Evolutionary conservation across 2,329 filamentous ascomycete genomes (phyloP).

Genomic region (Amauroascus niger): DNA sequence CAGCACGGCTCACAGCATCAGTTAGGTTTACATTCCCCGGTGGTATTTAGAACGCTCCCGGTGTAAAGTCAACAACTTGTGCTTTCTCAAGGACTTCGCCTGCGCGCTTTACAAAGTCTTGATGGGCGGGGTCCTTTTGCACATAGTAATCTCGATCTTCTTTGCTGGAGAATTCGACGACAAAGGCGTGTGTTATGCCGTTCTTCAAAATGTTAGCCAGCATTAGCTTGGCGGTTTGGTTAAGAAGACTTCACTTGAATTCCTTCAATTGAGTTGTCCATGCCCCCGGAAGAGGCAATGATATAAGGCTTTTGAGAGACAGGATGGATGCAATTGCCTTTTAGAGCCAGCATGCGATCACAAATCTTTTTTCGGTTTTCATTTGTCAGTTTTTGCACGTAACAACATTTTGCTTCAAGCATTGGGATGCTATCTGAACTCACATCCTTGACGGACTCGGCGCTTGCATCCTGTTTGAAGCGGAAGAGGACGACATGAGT

Average conservation of each 20-base stretch:
- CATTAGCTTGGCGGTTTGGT: too few relatives aligned
- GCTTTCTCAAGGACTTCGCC: constrained; percentile 27
- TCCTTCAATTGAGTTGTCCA: constrained; percentile 54
- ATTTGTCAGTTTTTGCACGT: constrained; percentile 24
- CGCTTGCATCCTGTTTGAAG: constrained; percentile 46
- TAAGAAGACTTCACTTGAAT: constrained; percentile 45
- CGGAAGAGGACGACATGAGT: constrained; percentile 59
- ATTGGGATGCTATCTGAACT: background rate
- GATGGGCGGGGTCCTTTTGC: constrained; percentile 53
- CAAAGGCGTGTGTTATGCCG: constrained; percentile 59
- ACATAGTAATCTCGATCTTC: constrained; percentile 62
- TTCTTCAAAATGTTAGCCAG: too few relatives aligned
- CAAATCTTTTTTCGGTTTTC: constrained; percentile 39
- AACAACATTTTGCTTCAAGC: background rate
- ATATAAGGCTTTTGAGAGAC: constrained; percentile 52
- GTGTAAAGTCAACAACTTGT: constrained; percentile 31
- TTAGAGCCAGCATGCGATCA: constrained; percentile 48
- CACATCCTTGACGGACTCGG: constrained; percentile 46
- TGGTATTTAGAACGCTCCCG: constrained; percentile 18
- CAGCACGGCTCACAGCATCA: too few relatives aligned
- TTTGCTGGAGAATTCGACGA: constrained; percentile 55
- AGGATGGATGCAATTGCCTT: constrained; percentile 51
- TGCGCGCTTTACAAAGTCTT: constrained; percentile 46
- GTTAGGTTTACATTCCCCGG: too few relatives aligned
- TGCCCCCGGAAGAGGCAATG: constrained; percentile 48